Base-by-base conservation (phyloP, 768 basidiomycete genomes). In the Crassisporium funariophilum region DNA sequence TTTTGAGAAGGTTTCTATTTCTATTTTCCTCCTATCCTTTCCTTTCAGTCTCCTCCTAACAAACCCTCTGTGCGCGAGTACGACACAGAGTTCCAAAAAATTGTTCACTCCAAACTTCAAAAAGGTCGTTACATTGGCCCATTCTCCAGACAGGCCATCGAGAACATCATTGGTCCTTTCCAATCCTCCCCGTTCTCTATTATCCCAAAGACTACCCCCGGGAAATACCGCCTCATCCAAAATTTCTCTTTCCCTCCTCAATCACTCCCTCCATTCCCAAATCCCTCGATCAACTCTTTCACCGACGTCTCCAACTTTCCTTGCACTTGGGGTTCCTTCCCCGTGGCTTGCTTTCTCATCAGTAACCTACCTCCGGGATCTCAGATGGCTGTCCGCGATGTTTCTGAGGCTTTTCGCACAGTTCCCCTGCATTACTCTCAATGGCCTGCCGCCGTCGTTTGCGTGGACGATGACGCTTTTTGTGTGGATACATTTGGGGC, bases 271-370 rank as follows among this genome's bases (percentile, higher is more conserved):
- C 15, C 27, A 0, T 17, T 12, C 20, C 17, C 44, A 1, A 16
- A 35, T 4, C 34, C 46, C 2, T 70, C 70, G 0, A 60, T 73
- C 19, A 72, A 72, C 16, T 48, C 47, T 0, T 6, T 25, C 10
- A 64, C 74, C 2, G 35, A 65, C 33, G 47, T 69, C 0, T 48
- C 56, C 10, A n/a, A 58, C 7, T 76, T 65, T 39, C 74, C 73
- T 0, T 70, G 68, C 53, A 71, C 68, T 0, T 77, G 74, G 73
- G 71, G 70, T 1, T 73, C 72, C 0, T 77, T 78, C 41, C 27
- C 52, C 0, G 53, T 63, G 0, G 44, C 73, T 0, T 64, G 47
- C 11, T 43, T 62, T 2, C 24, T 68, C n/a, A 53, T 73, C 0
- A 52, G 38, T 2, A 44, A 48, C 1, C 66, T 76, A 0, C 73